Percentiles rank a stretch among this genome's conserved stretches.
Conservation (phyloP, 805 yeast genomes). For the Candida khao-thaluensis region DNA sequence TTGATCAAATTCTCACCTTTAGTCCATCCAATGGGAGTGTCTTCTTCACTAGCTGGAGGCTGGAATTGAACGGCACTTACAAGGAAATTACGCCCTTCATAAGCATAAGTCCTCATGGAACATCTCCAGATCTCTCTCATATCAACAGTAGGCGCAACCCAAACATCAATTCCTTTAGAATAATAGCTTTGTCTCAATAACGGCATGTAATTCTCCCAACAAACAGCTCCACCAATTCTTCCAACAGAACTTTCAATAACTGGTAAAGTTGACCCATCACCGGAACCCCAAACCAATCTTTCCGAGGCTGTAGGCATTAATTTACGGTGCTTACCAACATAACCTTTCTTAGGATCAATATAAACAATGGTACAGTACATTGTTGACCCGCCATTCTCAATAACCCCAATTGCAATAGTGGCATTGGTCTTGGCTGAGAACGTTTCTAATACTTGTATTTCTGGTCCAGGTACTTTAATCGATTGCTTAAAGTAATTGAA, state of each 20-base stretch:
- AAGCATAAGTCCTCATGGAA: constrained; percentile 40
- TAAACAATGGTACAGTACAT: constrained; percentile 42
- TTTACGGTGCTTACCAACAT: constrained; percentile 41
- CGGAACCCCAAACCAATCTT: constrained; percentile 46
- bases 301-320: constrained; percentile 46
- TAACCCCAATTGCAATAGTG: constrained; percentile 38
- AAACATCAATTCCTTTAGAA: constrained; percentile 41
- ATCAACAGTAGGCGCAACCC: constrained; percentile 43
- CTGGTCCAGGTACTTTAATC: constrained; percentile 35
- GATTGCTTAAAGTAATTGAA: constrained; percentile 34
- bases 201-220: constrained; percentile 50
- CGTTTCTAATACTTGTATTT: constrained; percentile 30
- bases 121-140: constrained; percentile 45
- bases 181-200: constrained; percentile 40
- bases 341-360: constrained; percentile 38
- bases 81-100: constrained; percentile 40
- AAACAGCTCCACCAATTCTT: constrained; percentile 47
- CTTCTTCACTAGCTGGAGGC: constrained; percentile 30
- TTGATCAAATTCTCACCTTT: constrained; percentile 31
- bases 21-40: constrained; percentile 16
- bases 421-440: constrained; percentile 34
- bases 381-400: constrained; percentile 36
- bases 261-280: constrained; percentile 46
- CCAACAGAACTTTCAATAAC: constrained; percentile 29
- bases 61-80: constrained; percentile 40